Conservation (phyloP, 192 early-diverging fungal species). For the Allomyces macrogynus region DNA sequence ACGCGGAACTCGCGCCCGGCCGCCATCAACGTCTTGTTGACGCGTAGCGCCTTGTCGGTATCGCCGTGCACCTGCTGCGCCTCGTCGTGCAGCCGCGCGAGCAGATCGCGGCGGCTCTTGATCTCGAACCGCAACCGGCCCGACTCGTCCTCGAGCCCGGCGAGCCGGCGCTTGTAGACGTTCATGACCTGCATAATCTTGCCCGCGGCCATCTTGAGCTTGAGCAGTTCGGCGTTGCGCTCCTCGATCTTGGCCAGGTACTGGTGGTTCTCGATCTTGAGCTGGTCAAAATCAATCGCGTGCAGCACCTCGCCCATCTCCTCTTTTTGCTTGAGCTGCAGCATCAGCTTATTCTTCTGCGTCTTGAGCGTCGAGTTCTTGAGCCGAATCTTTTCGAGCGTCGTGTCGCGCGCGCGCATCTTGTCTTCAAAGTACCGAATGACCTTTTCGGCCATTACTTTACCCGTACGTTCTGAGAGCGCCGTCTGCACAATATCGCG, state of each 20-base stretch:
- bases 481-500: constrained; percentile 29
- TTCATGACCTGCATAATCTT: constrained; percentile 37
- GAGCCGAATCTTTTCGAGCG: constrained; percentile 36
- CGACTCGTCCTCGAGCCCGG: constrained; percentile 18
- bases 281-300: constrained; percentile 44
- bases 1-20: constrained; percentile 28
- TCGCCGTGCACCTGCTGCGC: constrained; percentile 18
- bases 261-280: constrained; percentile 45
- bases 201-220: constrained; percentile 40
- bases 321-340: constrained; percentile 44
- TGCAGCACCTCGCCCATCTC: constrained; percentile 47
- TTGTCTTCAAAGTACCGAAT: constrained; percentile 36
- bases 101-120: constrained; percentile 18
- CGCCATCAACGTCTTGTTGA: constrained; percentile 12
- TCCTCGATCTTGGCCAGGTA: constrained; percentile 42
- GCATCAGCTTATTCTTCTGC: constrained; percentile 38
- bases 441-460: constrained; percentile 31
- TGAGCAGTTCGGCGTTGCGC: constrained; percentile 34
- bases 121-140: constrained; percentile 21
- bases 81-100: constrained; percentile 22
- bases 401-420: constrained; percentile 27
- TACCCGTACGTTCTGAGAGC: constrained; percentile 24
- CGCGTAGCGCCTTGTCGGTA: constrained; percentile 11
- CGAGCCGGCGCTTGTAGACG: constrained; percentile 34
- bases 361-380: constrained; percentile 37